Evolutionary conservation across 208 protist species (phyloP), one percentile per base, ranked within the genome.

Genomic region (Tritrichomonas foetus): DNA sequence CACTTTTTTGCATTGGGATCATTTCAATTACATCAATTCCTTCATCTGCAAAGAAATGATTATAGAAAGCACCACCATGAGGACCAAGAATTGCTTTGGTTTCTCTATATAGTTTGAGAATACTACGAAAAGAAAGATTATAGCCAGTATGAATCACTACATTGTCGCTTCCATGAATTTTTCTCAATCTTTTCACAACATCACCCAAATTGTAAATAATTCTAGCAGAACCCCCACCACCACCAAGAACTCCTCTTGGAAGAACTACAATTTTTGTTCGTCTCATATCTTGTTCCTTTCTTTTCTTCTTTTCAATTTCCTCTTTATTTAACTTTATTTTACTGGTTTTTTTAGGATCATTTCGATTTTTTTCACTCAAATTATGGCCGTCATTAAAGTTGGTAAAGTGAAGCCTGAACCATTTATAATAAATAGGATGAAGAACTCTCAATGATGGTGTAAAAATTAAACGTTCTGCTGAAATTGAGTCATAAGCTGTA

Each of bases 31-130:
- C 9, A 16, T 53, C 47, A 13, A 20, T 89, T 27, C 30, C 47
- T 20, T 39, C 30, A 9, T 22, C 27, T 11, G 47, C 13, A 39
- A 89, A 50, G 78, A 89, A 89, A 11, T 89, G 78, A n/a, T 89
- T 89, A 36, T 89, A 89, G 16, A 53, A 89, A 36, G 78, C 78
- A 57, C 78, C 78, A 11, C 78, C 78, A 57, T 89, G 78, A 39
- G 47, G 47, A 33, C 47, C 78, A 33, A 89, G 2, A 16, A 89
- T 89, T 20, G 44, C 78, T 57, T 89, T 89, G 0, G 78, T 47
- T 57, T 20, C 39, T 14, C 47, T n/a, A n/a, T n/a, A n/a, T n/a
- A n/a, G n/a, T n/a, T n/a, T n/a, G n/a, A n/a, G n/a, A n/a, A n/a
- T n/a, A n/a, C n/a, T n/a, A n/a, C 30, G 78, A 89, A 89, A 20